These are phyloP conservation scores for Polyporus tsugae DNA, from an alignment of 1,284 basidiomycete species.

Conservation along the genomic window DNA sequence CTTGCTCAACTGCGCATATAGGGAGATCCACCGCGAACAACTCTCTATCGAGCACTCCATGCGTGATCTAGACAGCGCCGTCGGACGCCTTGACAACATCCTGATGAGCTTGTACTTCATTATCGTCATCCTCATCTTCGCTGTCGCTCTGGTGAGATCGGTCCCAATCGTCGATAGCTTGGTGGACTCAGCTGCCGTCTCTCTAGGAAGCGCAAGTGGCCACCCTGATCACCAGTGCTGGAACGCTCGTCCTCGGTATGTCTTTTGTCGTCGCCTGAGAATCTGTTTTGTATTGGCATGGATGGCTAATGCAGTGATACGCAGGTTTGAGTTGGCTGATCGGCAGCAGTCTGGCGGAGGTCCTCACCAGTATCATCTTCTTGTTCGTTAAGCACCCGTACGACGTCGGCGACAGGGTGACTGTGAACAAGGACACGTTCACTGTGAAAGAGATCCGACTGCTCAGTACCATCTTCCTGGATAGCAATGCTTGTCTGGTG, in stretches of 20 bases:
- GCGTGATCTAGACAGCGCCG: constrained; percentile 91
- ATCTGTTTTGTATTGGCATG: neutral
- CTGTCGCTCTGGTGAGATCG: constrained; percentile 67
- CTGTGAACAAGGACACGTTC: constrained; percentile 63
- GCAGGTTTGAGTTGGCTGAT: constrained; percentile 90
- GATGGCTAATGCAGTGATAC: neutral
- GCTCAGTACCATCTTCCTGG: constrained; percentile 80
- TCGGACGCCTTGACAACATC: constrained; percentile 82
- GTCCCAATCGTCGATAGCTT: neutral
- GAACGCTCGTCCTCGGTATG: constrained; percentile 82
- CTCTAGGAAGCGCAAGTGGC: constrained; percentile 72
- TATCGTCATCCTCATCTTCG: constrained; percentile 77
- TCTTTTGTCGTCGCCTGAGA: neutral
- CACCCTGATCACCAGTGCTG: constrained; percentile 82
- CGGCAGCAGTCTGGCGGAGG: constrained; percentile 73
- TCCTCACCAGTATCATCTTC: constrained; percentile 84
- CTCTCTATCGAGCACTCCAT: constrained; percentile 88
- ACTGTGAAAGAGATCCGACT: constrained; percentile 90
- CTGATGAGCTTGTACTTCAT: constrained; percentile 73
- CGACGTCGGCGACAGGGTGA: constrained; percentile 88
- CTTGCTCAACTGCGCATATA: constrained; percentile 35
- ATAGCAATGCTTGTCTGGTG: constrained; percentile 63
- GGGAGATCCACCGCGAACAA: constrained; percentile 87
- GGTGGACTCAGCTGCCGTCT: neutral
- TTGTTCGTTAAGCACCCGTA: constrained; percentile 89